Percentiles rank a stretch among this genome's conserved stretches.
Evolutionary conservation across 257 asterid genomes (phyloP).

Genomic region (Lycium barbarum): DNA sequence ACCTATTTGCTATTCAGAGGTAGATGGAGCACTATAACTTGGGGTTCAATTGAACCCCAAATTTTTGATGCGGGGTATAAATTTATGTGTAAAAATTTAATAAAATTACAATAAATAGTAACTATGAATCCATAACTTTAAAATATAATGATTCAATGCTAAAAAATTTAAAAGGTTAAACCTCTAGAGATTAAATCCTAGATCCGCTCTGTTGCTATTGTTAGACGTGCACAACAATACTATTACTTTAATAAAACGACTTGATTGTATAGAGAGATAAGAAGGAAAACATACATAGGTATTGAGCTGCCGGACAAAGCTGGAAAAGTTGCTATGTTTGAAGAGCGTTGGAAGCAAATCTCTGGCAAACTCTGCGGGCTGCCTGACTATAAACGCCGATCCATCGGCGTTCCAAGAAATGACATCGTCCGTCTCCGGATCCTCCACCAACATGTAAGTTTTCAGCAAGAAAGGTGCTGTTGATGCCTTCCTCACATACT

Average conservation of each 20-base stretch:
- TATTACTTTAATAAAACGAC: too few relatives aligned
- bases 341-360: slow-evolving; percentile 83
- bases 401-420: slow-evolving; percentile 90
- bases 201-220: not conserved
- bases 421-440: slow-evolving; percentile 78
- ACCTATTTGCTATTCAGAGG: not conserved
- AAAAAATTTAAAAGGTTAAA: too few relatives aligned
- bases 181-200: too few relatives aligned
- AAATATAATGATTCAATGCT: too few relatives aligned
- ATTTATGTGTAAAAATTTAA: too few relatives aligned
- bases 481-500: slow-evolving; percentile 63
- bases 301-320: slow-evolving; percentile 96
- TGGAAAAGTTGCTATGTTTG: slow-evolving; percentile 96
- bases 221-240: not conserved
- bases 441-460: slow-evolving; percentile 88
- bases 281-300: slow-evolving; percentile 65
- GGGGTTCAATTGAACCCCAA: too few relatives aligned
- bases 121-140: too few relatives aligned
- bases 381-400: slow-evolving; percentile 89
- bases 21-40: too few relatives aligned
- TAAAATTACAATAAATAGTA: too few relatives aligned
- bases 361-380: slow-evolving; percentile 85
- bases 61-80: too few relatives aligned
- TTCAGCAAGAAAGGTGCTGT: slow-evolving; percentile 88
- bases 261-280: too few relatives aligned